Evolutionary conservation across 257 asterid genomes (phyloP).

Genomic region (Przewalskia tangutica): DNA sequence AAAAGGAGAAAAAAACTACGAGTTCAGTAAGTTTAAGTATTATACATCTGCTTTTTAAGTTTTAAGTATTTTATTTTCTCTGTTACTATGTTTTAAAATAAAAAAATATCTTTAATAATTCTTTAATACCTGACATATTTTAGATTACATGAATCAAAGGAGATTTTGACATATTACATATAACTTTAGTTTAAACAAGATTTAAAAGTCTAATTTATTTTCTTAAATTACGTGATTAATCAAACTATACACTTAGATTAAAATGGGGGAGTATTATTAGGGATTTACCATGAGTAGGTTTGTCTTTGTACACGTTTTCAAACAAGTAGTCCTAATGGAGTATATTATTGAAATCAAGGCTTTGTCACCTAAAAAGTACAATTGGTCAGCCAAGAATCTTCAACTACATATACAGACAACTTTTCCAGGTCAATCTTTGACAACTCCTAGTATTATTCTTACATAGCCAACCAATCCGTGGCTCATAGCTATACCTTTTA

Average conservation of each 20-base stretch:
- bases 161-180: background rate
- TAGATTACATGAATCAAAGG: no score
- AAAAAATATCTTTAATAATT: no score
- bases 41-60: no score
- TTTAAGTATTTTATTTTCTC: no score
- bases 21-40: background rate
- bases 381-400: background rate
- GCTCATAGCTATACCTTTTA: background rate
- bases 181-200: background rate
- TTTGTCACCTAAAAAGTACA: background rate
- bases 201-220: background rate
- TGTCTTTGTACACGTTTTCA: constrained; percentile 12
- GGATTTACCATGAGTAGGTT: background rate
- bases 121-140: no score
- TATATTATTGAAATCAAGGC: background rate
- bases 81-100: no score
- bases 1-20: background rate
- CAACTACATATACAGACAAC: constrained; percentile 1
- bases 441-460: background rate
- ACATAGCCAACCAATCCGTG: background rate
- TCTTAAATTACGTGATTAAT: no score
- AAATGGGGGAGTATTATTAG: background rate
- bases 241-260: no score
- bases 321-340: background rate
- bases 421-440: background rate